These are phyloP conservation scores for Paracorniculantispora psalliotae DNA, from an alignment of 2,329 filamentous ascomycete genomes.

Conservation along the genomic window DNA sequence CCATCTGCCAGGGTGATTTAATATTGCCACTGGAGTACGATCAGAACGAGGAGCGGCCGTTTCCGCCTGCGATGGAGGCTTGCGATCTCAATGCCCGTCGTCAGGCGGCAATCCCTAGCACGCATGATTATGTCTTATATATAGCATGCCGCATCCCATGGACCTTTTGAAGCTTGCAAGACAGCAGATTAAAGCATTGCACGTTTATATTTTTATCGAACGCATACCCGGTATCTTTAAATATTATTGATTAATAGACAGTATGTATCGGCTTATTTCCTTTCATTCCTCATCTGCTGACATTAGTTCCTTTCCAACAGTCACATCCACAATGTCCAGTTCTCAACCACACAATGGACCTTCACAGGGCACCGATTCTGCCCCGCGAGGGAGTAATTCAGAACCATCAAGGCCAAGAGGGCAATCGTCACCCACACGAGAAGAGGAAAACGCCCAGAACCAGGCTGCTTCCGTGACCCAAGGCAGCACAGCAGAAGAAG, in stretches of 20 bases:
- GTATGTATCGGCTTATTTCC: background rate
- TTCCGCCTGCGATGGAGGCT: background rate
- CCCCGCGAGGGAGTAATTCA: background rate
- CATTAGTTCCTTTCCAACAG: background rate
- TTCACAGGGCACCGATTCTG: background rate
- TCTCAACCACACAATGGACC: background rate
- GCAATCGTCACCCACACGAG: background rate
- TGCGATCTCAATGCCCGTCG: background rate
- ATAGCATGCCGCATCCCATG: background rate
- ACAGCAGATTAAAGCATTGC: background rate
- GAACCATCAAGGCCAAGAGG: background rate
- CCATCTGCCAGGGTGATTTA: background rate
- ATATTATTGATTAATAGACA: background rate
- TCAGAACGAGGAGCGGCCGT: background rate
- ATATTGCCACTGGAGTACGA: background rate
- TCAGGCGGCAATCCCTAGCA: constrained; percentile 6
- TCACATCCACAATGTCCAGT: background rate
- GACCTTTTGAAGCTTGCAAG: background rate
- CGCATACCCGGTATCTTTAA: background rate
- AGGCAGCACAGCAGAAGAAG: background rate
- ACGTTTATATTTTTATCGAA: no score
- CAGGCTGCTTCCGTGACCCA: background rate
- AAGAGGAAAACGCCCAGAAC: background rate
- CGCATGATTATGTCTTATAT: background rate
- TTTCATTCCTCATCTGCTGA: background rate